Evolutionary conservation across 352 stramenopile species (phyloP).

Genomic region (Pythium brachiatum): DNA sequence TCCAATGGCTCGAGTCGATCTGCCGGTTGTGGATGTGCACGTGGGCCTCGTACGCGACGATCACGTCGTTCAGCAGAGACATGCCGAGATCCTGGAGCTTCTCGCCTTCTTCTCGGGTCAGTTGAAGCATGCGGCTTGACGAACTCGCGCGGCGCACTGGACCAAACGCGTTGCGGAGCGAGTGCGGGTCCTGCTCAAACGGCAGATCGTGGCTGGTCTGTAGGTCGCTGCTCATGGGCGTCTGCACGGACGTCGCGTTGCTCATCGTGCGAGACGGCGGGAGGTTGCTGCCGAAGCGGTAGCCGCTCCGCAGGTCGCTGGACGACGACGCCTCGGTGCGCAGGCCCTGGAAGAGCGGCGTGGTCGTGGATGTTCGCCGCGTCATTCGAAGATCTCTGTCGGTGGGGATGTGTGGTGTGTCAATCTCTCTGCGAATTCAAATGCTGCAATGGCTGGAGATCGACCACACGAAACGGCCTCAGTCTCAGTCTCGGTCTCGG

Average conservation of each 20-base stretch:
- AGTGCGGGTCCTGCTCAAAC: constrained; percentile 15
- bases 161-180: constrained; percentile 17
- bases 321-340: neutral
- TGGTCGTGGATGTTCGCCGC: neutral
- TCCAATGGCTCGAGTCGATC: constrained; percentile 56
- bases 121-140: constrained; percentile 24
- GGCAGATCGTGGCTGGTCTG: constrained; percentile 16
- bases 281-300: constrained; percentile 14
- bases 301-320: neutral
- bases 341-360: neutral
- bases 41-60: constrained; percentile 36
- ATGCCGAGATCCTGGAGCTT: constrained; percentile 40
- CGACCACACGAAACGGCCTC: constrained; percentile 3
- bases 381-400: neutral
- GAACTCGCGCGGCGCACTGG: constrained; percentile 20
- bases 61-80: constrained; percentile 39
- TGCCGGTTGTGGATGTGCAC: constrained; percentile 19
- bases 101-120: constrained; percentile 53
- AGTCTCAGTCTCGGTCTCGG: no score
- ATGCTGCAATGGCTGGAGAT: neutral
- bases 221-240: constrained; percentile 18
- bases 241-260: constrained; percentile 8
- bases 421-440: neutral
- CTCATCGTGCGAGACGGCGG: constrained; percentile 17
- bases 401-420: no score